Conservation (phyloP, 179 eudicot genomes). For the Nepenthes alata region DNA sequence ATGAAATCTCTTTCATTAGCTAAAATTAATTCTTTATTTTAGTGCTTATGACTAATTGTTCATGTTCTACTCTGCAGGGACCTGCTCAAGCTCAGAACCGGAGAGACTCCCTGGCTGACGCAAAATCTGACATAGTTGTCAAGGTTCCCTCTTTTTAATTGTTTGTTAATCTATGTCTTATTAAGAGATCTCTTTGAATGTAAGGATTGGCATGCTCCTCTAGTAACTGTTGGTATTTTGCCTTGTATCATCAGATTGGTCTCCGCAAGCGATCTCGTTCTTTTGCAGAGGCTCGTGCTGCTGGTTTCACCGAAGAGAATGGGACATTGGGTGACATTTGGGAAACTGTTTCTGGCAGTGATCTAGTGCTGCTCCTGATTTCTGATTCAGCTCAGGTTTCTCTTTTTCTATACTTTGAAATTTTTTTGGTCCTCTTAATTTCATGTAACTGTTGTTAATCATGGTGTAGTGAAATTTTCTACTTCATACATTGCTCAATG, state of each 20-base stretch:
- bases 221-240: neutral
- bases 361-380: constrained; percentile 81
- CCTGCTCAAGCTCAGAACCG: constrained; percentile 99
- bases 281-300: constrained; percentile 77
- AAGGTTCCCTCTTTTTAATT: constrained; percentile 28
- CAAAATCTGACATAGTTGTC: constrained; percentile 73
- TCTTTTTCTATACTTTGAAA: neutral
- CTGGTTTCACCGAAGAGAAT: constrained; percentile 84
- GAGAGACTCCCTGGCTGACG: constrained; percentile 81
- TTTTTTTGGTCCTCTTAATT: neutral
- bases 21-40: neutral
- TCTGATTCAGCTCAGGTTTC: constrained; percentile 96
- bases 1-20: no score
- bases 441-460: no score
- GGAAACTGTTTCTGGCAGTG: constrained; percentile 86
- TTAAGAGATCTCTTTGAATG: neutral
- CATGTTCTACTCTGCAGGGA: constrained; percentile 35
- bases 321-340: constrained; percentile 83
- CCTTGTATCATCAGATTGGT: constrained; percentile 49
- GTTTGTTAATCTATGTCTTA: neutral
- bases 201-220: neutral
- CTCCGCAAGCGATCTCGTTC: constrained; percentile 90
- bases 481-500: no score
- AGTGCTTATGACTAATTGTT: neutral
- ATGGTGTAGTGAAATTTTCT: no score